These are phyloP conservation scores for Angophora floribunda DNA, from an alignment of 345 rosid genomes.

Conservation along the genomic window DNA sequence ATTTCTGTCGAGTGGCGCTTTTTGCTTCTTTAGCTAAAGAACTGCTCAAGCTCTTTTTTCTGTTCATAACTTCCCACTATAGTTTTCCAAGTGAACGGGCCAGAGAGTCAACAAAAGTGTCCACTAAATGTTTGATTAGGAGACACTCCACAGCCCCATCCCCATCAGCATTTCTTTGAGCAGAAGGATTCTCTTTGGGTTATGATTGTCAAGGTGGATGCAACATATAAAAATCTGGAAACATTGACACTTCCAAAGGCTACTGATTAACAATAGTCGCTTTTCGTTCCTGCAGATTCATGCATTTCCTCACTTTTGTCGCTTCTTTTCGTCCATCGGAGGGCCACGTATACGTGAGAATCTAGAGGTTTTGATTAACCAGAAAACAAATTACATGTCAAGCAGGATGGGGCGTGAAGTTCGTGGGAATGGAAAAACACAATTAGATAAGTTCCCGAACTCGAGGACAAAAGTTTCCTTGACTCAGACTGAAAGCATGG, in stretches of 20 bases:
- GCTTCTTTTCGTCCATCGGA: background rate
- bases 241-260: background rate
- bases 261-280: background rate
- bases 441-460: background rate
- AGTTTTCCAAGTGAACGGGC: background rate
- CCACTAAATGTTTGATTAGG: background rate
- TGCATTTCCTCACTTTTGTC: background rate
- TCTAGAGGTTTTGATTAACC: background rate
- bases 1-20: background rate
- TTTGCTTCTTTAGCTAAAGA: background rate
- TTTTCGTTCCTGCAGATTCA: background rate
- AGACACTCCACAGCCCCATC: background rate
- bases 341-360: background rate
- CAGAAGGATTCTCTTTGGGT: conserved; percentile 4
- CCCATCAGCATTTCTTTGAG: background rate
- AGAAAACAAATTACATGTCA: background rate
- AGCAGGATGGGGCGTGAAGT: background rate
- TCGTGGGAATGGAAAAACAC: background rate
- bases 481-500: background rate
- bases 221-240: background rate
- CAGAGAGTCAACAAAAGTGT: background rate
- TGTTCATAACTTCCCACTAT: background rate
- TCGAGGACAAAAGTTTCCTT: background rate
- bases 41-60: background rate
- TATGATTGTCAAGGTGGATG: background rate